A percentile compares a stretch with the other conserved stretches of the same genome.
phyloP scores from a whole-genome alignment of 495 filamentous ascomycete genomes.

The Aspergillus sclerotiicarbonarius region DNA sequence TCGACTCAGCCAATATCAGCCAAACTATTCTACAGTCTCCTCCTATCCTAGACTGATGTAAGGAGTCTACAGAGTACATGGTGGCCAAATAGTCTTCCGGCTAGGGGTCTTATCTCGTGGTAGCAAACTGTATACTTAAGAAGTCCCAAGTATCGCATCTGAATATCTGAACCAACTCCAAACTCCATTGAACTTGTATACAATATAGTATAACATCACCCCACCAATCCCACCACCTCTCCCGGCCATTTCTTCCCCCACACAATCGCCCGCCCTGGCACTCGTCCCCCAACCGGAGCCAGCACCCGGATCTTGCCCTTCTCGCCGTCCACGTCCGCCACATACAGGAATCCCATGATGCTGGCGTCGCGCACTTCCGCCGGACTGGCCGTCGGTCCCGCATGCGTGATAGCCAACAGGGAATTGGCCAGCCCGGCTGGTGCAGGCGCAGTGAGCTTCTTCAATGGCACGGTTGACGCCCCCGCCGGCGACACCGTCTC shows the following conservation, averaged over 20 bases:
- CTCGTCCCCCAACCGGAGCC: slow-evolving; percentile 73
- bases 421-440: slow-evolving; percentile 49
- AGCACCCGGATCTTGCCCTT: slow-evolving; percentile 78
- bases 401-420: slow-evolving; percentile 78
- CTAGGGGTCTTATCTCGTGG: too few relatives aligned
- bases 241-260: slow-evolving; percentile 54
- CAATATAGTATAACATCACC: slow-evolving; percentile 23
- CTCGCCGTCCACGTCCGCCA: slow-evolving; percentile 84
- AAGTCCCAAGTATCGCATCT: too few relatives aligned
- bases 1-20: too few relatives aligned
- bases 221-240: slow-evolving; percentile 50
- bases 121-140: too few relatives aligned
- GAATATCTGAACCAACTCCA: too few relatives aligned
- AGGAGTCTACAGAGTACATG: too few relatives aligned
- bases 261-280: slow-evolving; percentile 77
- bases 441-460: slow-evolving; percentile 37
- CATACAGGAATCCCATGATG: slow-evolving; percentile 89
- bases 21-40: too few relatives aligned
- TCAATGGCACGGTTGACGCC: slow-evolving; percentile 23
- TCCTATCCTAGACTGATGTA: too few relatives aligned
- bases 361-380: slow-evolving; percentile 78
- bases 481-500: slow-evolving; percentile 13
- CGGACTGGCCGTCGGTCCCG: slow-evolving; percentile 59
- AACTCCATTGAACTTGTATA: too few relatives aligned
- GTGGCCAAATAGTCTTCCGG: too few relatives aligned